Evolutionary conservation across 2,329 filamentous ascomycete genomes (phyloP), one percentile per base, ranked within the genome.

Genomic region (Mollisia scopiformis): DNA sequence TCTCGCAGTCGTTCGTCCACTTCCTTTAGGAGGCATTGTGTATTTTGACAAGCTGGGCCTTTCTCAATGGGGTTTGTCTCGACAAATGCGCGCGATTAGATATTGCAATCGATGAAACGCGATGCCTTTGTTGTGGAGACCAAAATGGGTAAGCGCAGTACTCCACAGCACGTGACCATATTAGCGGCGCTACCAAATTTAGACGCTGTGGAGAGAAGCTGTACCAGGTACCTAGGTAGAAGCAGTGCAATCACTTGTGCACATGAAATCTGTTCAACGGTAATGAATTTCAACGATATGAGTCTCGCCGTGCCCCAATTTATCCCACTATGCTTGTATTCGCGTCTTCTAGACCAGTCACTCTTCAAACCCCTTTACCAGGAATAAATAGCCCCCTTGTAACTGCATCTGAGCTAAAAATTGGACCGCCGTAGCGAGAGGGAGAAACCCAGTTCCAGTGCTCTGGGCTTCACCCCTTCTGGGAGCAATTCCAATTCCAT

Each of bases 1-100:
- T 19, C 66, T 67, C 19, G 61, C 59, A 28, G 68, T 63, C 47
- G 47, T 61, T 50, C 64, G 64, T 6, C 60, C 53, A 16, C 58
- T 31, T 60, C 59, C 62, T 49, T 51, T 58, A 11, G 27, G 39
- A 30, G 49, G 8, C 35, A 49, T 57, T 19, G 5, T 50, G 3
- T 33, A n/a, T 21, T 35, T 33, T n/a, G 49, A 8, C 28, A 3
- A 14, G 2, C 6, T 2, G 28, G 6, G 1, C 31, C 19, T 30
- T 23, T 28, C 6, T 50, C 55, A 57, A 55, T 56, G 21, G 52
- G n/a, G 51, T 31, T 27, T 27, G 39, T 35, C 10, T 47, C 13
- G 16, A 49, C 35, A 31, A 43, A 6, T 53, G 33, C 30, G 23
- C 23, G 37, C 31, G 27, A 30, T 41, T 41, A n/a, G 27, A 13